These are phyloP conservation scores for Acanthamoeba castellanii DNA, from an alignment of 208 protist genomes.

Conservation along the genomic window DNA sequence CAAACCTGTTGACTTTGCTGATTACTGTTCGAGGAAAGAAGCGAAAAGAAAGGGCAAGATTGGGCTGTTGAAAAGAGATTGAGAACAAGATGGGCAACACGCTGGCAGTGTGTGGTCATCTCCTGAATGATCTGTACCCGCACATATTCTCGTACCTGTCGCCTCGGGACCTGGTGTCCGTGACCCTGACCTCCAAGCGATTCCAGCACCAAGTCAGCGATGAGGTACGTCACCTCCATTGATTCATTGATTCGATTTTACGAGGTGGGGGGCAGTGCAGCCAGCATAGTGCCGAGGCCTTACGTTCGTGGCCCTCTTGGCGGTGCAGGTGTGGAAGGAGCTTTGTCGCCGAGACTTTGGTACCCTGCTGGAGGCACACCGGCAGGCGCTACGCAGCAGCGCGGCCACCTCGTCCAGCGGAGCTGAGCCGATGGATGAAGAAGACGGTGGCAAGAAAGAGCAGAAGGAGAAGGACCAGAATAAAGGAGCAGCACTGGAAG, in stretches of 20 bases:
- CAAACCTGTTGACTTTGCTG: too few species aligned
- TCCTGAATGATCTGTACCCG: slow-evolving; percentile 8
- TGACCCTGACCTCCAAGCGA: not conserved
- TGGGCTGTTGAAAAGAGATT: not conserved
- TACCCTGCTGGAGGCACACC: not conserved
- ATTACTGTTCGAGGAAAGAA: too few species aligned
- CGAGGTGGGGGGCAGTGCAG: not conserved
- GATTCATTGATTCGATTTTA: too few species aligned
- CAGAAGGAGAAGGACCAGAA: too few species aligned
- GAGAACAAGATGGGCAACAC: not conserved
- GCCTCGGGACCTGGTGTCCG: not conserved
- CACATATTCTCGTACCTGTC: not conserved
- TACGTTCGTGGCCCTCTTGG: too few species aligned
- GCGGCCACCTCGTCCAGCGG: not conserved
- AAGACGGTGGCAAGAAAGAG: not conserved
- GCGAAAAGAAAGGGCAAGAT: not conserved
- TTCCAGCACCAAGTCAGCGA: not conserved
- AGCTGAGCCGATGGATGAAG: too few species aligned
- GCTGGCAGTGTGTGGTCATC: not conserved
- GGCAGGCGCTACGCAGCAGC: not conserved
- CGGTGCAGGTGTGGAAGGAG: slow-evolving; percentile 7
- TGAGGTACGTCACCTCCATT: not conserved
- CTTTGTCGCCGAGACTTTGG: not conserved
- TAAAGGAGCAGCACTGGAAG: too few species aligned
- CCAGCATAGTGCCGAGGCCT: not conserved